Conservation (phyloP, 768 basidiomycete species). For the Leccinum fibrillosum region DNA sequence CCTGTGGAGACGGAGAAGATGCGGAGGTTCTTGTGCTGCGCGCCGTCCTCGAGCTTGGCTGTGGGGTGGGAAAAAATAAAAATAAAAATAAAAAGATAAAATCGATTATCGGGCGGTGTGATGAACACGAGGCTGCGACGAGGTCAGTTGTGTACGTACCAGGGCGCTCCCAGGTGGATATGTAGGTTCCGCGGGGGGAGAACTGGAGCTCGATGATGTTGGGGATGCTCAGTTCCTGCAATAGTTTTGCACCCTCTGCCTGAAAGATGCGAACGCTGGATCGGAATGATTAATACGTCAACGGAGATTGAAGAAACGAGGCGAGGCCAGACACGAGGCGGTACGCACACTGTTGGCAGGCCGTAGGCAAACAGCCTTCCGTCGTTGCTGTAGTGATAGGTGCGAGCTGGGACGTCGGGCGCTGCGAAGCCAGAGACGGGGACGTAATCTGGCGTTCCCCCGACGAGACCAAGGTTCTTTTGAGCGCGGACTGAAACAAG, state of each 20-base stretch:
- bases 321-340: conserved; percentile 13
- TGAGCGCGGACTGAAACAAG: conserved; percentile 71
- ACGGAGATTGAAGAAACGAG: conserved; percentile 11
- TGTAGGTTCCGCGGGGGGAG: conserved; percentile 88
- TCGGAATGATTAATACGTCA: conserved; percentile 1
- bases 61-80: background rate
- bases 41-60: too few relatives aligned
- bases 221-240: conserved; percentile 71
- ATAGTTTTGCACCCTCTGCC: conserved; percentile 66
- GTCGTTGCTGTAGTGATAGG: conserved; percentile 79
- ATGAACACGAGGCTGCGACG: conserved; percentile 24
- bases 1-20: too few relatives aligned
- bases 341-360: conserved; percentile 65
- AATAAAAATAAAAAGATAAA: background rate
- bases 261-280: conserved; percentile 72
- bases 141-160: conserved; percentile 36
- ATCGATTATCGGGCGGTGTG: background rate
- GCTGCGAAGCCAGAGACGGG: conserved; percentile 58
- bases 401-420: conserved; percentile 72
- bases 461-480: conserved; percentile 86
- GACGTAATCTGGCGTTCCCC: conserved; percentile 74
- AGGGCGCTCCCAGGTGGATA: conserved; percentile 95
- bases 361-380: conserved; percentile 87
- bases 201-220: conserved; percentile 84
- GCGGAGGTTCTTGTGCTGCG: too few relatives aligned